phyloP scores from a whole-genome alignment of 106 monocot genomes.

The Acorus gramineus region DNA sequence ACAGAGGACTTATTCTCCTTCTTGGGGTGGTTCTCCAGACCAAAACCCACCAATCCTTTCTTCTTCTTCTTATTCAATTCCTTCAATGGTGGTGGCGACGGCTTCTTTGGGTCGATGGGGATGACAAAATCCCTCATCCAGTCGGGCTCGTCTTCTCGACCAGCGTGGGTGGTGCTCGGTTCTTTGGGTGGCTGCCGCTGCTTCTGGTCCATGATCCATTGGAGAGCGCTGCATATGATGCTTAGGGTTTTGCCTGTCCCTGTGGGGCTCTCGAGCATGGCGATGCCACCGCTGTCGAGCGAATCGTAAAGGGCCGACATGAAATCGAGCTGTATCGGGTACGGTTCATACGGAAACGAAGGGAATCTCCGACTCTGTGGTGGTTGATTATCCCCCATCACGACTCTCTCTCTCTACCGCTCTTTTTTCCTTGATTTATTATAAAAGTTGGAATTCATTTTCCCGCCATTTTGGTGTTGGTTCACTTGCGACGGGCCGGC shows the following conservation, averaged over 20 bases:
- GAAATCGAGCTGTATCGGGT: constrained; percentile 88
- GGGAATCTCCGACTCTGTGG: constrained; percentile 41
- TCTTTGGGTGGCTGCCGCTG: not conserved
- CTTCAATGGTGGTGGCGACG: not conserved
- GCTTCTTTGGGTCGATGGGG: not conserved
- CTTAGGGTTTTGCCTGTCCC: constrained; percentile 95
- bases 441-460: no score
- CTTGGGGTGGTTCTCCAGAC: constrained; percentile 8
- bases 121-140: constrained; percentile 32
- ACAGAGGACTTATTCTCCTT: not conserved
- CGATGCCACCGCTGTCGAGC: constrained; percentile 63
- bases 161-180: not conserved
- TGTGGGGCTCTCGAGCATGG: constrained; percentile 97
- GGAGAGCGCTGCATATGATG: constrained; percentile 93
- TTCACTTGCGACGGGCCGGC: no score
- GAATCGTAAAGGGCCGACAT: constrained; percentile 83
- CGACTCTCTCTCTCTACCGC: no score
- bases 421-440: no score
- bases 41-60: constrained; percentile 3
- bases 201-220: constrained; percentile 71
- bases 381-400: no score
- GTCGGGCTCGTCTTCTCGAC: constrained; percentile 66
- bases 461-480: no score
- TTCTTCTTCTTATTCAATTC: constrained; percentile 1
- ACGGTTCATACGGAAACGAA: constrained; percentile 86